Base-by-base conservation (phyloP, 2,329 filamentous ascomycete species). In the Ophiostoma ips region DNA sequence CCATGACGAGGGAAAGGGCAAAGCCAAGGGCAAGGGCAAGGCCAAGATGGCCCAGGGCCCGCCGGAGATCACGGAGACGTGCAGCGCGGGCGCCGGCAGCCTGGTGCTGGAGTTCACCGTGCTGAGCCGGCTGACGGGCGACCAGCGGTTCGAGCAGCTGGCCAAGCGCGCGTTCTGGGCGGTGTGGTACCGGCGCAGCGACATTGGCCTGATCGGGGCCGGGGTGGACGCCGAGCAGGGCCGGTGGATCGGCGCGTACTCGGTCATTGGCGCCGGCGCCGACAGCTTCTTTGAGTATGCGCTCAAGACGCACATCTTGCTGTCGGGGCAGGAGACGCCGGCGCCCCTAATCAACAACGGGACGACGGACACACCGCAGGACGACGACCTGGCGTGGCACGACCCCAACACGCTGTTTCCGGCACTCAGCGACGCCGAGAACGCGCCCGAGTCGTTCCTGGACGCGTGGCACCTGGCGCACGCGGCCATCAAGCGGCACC, bases 221-320 rank as follows among this genome's bases (percentile, higher is more conserved):
- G 90, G 89, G 3, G 88, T 98, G 54, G 90, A 71, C 66, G 87
- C 88, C 1, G 90, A 96, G 62, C 84, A 80, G 28, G 92, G 90
- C 0, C 75, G 84, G 57, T 98, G 92, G 92, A 82, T 92, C 33
- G 84, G 84, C 9, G 76, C 85, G 2, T 89, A 87, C 63, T 83
- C 90, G n/a, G 90, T 92, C 30, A 94, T 98, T 58, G 92, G 92
- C 46, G 92, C 92, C 8, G 92, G 92, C 36, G 87, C 95, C 60
- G 92, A 98, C 68, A 95, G 89, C 66, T 98, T 98, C 68, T 96
- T 95, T 61, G 92, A 98, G 67, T 98, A 98, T 65, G 89, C 92
- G 3, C 75, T 96, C 59, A 98, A 98, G 66, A 88, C 88, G 16
- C 82, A 95, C 61, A 85, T 98, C 53, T 68, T 98, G 21, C 77